Evolutionary conservation across 148 eudicot genomes (phyloP).

Genomic region (Chenopodium quinoa): DNA sequence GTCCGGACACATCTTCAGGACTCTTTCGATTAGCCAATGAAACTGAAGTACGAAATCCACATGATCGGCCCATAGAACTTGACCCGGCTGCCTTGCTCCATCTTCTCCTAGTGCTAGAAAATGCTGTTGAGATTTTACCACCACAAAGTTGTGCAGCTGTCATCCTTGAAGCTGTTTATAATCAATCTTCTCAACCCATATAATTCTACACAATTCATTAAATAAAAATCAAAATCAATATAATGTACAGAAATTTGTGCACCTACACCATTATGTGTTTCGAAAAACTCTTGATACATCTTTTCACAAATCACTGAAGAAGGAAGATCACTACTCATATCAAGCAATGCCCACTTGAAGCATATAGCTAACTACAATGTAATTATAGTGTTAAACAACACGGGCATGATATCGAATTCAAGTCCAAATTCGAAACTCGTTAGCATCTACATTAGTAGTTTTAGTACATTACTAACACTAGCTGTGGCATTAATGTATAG

Average conservation of each 20-base stretch:
- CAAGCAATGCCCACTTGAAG: neutral
- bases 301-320: neutral
- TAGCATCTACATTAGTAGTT: neutral
- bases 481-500: neutral
- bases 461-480: neutral
- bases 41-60: constrained; percentile 18
- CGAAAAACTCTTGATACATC: neutral
- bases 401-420: neutral
- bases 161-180: constrained; percentile 18
- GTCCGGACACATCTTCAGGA: constrained; percentile 18
- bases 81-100: constrained; percentile 26
- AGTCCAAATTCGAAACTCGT: too few relatives aligned
- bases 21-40: constrained; percentile 20
- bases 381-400: neutral
- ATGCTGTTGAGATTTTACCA: constrained; percentile 29
- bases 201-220: constrained; percentile 8
- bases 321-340: neutral
- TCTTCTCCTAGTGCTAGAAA: constrained; percentile 25
- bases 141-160: constrained; percentile 27
- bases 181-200: neutral
- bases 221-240: neutral
- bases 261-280: neutral
- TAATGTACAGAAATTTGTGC: neutral
- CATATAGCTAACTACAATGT: neutral
- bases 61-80: constrained; percentile 2